Evolutionary conservation across 73 alveolate species (phyloP).

Genomic region (Stentor roeselii): DNA sequence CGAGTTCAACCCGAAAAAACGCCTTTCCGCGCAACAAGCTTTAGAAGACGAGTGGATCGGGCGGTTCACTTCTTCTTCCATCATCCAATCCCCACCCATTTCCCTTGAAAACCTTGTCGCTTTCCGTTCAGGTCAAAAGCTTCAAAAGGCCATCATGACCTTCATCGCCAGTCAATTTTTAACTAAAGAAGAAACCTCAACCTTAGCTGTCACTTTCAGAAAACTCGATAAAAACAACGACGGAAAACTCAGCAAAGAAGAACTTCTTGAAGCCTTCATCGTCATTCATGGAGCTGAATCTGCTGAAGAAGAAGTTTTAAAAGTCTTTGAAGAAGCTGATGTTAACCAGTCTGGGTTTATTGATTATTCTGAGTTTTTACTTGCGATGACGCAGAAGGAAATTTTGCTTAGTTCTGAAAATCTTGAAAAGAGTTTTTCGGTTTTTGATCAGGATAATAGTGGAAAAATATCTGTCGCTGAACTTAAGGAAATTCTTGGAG

Average conservation of each 20-base stretch:
- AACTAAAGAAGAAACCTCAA: not conserved
- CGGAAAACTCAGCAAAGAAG: not conserved
- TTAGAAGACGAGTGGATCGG: slow-evolving; percentile 41
- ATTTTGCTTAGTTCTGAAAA: not conserved
- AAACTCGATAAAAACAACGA: not conserved
- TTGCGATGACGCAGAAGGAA: not conserved
- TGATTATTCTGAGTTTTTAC: not conserved
- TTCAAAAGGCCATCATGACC: not conserved
- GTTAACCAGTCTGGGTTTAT: not conserved
- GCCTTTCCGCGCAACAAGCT: not conserved
- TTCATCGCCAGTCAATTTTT: not conserved
- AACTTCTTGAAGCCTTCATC: not conserved
- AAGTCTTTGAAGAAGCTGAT: not conserved
- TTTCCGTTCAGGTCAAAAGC: not conserved
- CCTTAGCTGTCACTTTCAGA: not conserved
- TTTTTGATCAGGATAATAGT: not conserved
- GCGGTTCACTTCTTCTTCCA: not conserved
- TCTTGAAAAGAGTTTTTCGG: not conserved
- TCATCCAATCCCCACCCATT: not conserved
- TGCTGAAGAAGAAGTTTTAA: not conserved
- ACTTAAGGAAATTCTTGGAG: not conserved
- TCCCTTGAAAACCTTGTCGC: not conserved
- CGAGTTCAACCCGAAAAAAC: not conserved
- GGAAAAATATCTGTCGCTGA: not conserved
- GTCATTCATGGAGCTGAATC: not conserved